Evolutionary conservation across 306 rosid species (phyloP), one percentile per base, ranked within the genome.

Genomic region (Malus sieversii): DNA sequence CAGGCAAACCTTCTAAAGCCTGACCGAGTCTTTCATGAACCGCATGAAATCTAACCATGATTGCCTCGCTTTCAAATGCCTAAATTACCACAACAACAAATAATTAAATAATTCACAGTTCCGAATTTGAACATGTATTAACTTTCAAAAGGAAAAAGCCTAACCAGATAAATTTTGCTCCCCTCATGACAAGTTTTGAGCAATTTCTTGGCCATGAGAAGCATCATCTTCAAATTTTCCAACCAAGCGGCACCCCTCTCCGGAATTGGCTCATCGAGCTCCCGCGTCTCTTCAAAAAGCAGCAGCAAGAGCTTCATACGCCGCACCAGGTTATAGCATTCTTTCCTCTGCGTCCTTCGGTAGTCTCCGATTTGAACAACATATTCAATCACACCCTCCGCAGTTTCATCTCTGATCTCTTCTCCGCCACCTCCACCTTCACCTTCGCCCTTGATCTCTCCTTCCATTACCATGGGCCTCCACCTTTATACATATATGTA

Each of bases 81-180:
- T 88, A 44, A 74, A 78, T 67, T 8, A 25, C 8, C 10, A 23
- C 60, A 55, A 83, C 72, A 30, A 27, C 61, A 53, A 25, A n/a
- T 48, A 48, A 15, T 15, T 48, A 57, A 57, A 32, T 4, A 8
- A 32, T 32, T 33, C 16, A 74, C 11, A 53, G 23, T 23, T 64
- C 45, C 10, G 58, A 72, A 16, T 46, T 14, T 46, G 52, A 46
- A 46, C 52, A 14, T 46, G 18, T 61, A 55, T 23, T 60, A 15
- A 45, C 15, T 8, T 33, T 72, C 9, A 33, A 13, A 57, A 8
- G 16, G 3, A 10, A 23, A 66, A 22, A 40, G 16, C 3, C 29
- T 65, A 45, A 90, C 97, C 79, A 92, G 82, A 66, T 88, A 75
- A 80, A 77, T 75, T 68, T 92, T 90, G 93, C 97, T 92, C 51